These are phyloP conservation scores for Mycogone perniciosa DNA, from an alignment of 2,329 filamentous ascomycete genomes.

Conservation along the genomic window DNA sequence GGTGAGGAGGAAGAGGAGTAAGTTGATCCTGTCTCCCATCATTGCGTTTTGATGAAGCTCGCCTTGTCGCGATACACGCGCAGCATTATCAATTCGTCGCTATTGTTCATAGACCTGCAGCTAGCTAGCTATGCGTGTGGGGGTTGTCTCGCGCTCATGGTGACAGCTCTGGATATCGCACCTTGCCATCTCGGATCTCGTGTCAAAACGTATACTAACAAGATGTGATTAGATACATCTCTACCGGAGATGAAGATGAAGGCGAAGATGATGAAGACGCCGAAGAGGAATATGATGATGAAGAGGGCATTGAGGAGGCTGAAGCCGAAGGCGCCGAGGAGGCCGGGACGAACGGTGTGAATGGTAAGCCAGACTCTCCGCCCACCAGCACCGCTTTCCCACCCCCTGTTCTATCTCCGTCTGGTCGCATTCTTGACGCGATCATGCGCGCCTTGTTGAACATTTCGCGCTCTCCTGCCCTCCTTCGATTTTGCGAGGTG, in stretches of 20 bases:
- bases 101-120: too few relatives aligned
- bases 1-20: slow-evolving; percentile 51
- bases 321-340: slow-evolving; percentile 25
- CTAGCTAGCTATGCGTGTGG: too few relatives aligned
- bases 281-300: slow-evolving; percentile 32
- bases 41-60: neutral
- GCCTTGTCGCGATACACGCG: neutral
- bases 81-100: neutral
- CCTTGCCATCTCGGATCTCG: neutral
- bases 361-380: slow-evolving; percentile 26
- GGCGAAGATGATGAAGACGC: slow-evolving; percentile 35
- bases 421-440: neutral
- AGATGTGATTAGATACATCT: slow-evolving; percentile 26
- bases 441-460: neutral
- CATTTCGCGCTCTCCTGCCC: too few relatives aligned
- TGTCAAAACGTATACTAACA: neutral
- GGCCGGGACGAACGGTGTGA: slow-evolving; percentile 26
- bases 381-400: neutral
- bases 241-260: slow-evolving; percentile 35
- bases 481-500: too few relatives aligned
- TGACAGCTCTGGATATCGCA: neutral
- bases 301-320: slow-evolving; percentile 31
- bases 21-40: slow-evolving; percentile 21
- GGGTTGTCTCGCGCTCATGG: neutral
- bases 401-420: neutral